Conservation (phyloP, 2,329 filamentous ascomycete genomes). For the Triangularia verruculosa region DNA sequence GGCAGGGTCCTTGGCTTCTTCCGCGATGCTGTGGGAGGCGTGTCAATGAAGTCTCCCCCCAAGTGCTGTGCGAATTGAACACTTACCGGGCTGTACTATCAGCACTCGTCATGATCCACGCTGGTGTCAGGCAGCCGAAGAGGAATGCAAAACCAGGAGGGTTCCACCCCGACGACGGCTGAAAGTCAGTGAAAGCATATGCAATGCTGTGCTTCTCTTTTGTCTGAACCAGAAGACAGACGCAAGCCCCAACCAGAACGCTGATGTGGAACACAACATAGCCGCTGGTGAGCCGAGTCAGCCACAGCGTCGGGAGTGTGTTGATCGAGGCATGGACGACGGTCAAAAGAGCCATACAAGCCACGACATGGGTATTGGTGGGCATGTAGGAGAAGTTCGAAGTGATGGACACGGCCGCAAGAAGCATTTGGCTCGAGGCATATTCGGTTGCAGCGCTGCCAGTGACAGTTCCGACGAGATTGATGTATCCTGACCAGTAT, state of each 20-base stretch:
- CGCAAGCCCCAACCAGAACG: slow-evolving; percentile 49
- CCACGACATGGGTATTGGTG: slow-evolving; percentile 46
- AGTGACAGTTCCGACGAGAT: slow-evolving; percentile 50
- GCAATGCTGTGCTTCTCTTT: slow-evolving; percentile 48
- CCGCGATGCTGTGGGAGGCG: slow-evolving; percentile 37
- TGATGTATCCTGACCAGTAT: slow-evolving; percentile 44
- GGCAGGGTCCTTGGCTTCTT: slow-evolving; percentile 38
- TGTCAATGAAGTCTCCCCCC: not conserved
- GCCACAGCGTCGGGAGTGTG: slow-evolving; percentile 54
- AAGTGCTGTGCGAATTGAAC: not conserved
- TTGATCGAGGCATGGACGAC: slow-evolving; percentile 52
- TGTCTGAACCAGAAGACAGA: slow-evolving; percentile 49
- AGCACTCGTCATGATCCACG: slow-evolving; percentile 56
- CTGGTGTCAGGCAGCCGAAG: slow-evolving; percentile 59
- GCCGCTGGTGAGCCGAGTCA: slow-evolving; percentile 55
- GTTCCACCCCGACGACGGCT: slow-evolving; percentile 50
- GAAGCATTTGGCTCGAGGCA: slow-evolving; percentile 53
- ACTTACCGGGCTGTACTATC: slow-evolving; percentile 32
- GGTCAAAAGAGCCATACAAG: slow-evolving; percentile 54
- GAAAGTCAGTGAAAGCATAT: slow-evolving; percentile 55
- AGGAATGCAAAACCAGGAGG: slow-evolving; percentile 54
- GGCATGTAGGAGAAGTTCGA: slow-evolving; percentile 47
- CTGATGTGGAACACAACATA: slow-evolving; percentile 57
- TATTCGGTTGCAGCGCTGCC: slow-evolving; percentile 57
- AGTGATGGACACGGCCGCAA: slow-evolving; percentile 53